Conservation (phyloP, 2,329 filamentous ascomycete genomes). For the Aspergillus carbonarius region DNA sequence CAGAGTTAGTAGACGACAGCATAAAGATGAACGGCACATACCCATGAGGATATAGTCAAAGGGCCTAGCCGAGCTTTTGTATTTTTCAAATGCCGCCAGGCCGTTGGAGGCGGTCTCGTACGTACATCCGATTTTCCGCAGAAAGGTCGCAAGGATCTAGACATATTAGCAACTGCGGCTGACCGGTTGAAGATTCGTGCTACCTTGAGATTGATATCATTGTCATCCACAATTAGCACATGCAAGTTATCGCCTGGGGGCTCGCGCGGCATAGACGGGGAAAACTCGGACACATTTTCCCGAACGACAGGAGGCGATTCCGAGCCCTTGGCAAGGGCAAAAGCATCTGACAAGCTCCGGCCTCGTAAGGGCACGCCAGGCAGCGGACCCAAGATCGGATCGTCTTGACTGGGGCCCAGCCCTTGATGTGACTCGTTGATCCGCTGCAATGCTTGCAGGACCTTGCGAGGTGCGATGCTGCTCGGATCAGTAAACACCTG, state of each 20-base stretch:
- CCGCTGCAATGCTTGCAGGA: slow-evolving; percentile 23
- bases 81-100: slow-evolving; percentile 38
- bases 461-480: slow-evolving; percentile 30
- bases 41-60: slow-evolving; percentile 40
- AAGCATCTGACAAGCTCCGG: slow-evolving; percentile 17
- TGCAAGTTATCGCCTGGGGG: slow-evolving; percentile 11
- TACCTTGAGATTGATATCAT: slow-evolving; percentile 43
- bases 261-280: slow-evolving; percentile 3
- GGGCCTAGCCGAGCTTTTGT: slow-evolving; percentile 25
- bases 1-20: background rate
- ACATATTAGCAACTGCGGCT: background rate
- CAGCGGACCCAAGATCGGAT: slow-evolving; percentile 8
- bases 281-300: slow-evolving; percentile 15
- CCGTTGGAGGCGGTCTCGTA: slow-evolving; percentile 42
- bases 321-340: slow-evolving; percentile 14
- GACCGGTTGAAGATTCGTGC: too few relatives aligned
- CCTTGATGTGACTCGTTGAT: slow-evolving; percentile 1
- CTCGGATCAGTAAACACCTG: slow-evolving; percentile 9
- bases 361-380: slow-evolving; percentile 10
- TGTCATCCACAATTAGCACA: slow-evolving; percentile 45
- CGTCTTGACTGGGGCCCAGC: background rate
- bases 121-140: slow-evolving; percentile 37
- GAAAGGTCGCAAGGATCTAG: slow-evolving; percentile 39
- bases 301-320: slow-evolving; percentile 18
- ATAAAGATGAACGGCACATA: slow-evolving; percentile 9